These are phyloP conservation scores for Strobilomyces dryophilus DNA, from an alignment of 768 basidiomycete genomes.

Conservation along the genomic window DNA sequence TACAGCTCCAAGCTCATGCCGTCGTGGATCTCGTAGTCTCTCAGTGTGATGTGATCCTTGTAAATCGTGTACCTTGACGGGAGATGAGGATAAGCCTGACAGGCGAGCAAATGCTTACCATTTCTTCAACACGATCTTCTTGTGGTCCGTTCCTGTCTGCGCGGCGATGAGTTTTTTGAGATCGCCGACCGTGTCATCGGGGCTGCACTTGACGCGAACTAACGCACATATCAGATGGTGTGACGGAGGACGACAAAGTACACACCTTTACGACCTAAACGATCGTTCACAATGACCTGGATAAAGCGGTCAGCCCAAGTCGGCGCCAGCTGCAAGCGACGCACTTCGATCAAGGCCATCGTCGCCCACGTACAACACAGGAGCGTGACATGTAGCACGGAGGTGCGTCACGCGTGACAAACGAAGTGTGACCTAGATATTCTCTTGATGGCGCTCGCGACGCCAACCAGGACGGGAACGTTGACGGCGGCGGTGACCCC, in stretches of 20 bases:
- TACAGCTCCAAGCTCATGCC: slow-evolving; percentile 95
- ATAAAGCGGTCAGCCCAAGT: slow-evolving; percentile 6
- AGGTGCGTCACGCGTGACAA: slow-evolving; percentile 13
- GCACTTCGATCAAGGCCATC: slow-evolving; percentile 57
- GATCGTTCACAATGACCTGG: slow-evolving; percentile 93
- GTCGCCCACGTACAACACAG: slow-evolving; percentile 15
- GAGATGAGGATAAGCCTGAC: not conserved
- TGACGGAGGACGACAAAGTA: not conserved
- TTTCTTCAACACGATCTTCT: slow-evolving; percentile 94
- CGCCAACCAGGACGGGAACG: slow-evolving; percentile 27
- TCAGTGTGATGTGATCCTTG: slow-evolving; percentile 93
- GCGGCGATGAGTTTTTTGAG: slow-evolving; percentile 96
- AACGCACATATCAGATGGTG: slow-evolving; percentile 8
- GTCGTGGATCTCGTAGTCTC: slow-evolving; percentile 91
- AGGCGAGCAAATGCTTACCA: slow-evolving; percentile 56
- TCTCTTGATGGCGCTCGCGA: slow-evolving; percentile 26
- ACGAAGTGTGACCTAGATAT: slow-evolving; percentile 11
- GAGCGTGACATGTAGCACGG: slow-evolving; percentile 15
- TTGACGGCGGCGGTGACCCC: slow-evolving; percentile 9
- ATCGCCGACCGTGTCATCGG: slow-evolving; percentile 95
- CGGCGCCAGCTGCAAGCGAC: slow-evolving; percentile 2
- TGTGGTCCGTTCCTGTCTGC: slow-evolving; percentile 83
- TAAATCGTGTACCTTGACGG: slow-evolving; percentile 80
- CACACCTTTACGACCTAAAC: slow-evolving; percentile 88
- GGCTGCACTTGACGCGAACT: slow-evolving; percentile 95